Base-by-base conservation (phyloP, 2,329 filamentous ascomycete genomes). In the Alternaria burnsii region DNA sequence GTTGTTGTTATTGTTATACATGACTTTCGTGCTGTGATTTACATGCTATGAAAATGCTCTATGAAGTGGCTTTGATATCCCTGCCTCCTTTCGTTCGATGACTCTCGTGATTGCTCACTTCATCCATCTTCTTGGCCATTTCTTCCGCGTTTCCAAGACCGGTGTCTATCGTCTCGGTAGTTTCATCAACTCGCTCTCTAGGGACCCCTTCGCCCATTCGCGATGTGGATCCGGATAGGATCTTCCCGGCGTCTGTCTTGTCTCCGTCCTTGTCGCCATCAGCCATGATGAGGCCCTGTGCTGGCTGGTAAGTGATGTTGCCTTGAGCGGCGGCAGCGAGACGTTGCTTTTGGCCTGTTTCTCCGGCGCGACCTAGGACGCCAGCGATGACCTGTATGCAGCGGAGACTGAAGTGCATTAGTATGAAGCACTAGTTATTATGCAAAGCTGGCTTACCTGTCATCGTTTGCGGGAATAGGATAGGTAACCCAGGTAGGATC, bases 401-500 rank as follows among this genome's bases (percentile, higher is more conserved):
- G 62, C 95, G 90, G 68, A 97, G 80, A 87, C 93, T 97, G 61
- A 78, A 54, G 14, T 5, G 30, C 18, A 54, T 71, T 46, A 71
- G 60, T 30, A 56, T 20, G 30, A 34, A 11, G 20, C 32, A 41
- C 5, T 18, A 18, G 16, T 16, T 12, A 16, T 48, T 9, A 16
- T 30, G 32, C 11, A 38, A 22, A 20, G 8, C 36, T 6, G 46
- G 77, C 84, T 74, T 78, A 92, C 90, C 90, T 93, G 84, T 99
- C 95, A 76, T 99, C 95, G 78, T 99, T 99, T 52, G 93, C 93
- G 2, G 95, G 95, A 69, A 99, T 97, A 14, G 92, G 91, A 76
- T 99, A 99, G 4, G 95, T 98, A 52, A 98, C 93, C 88, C 92
- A 94, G 0, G 92, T 92, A 0, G 95, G 92, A 79, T 98, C 91